phyloP scores from a whole-genome alignment of 257 asterid genomes.

The Primulina tabacum region DNA sequence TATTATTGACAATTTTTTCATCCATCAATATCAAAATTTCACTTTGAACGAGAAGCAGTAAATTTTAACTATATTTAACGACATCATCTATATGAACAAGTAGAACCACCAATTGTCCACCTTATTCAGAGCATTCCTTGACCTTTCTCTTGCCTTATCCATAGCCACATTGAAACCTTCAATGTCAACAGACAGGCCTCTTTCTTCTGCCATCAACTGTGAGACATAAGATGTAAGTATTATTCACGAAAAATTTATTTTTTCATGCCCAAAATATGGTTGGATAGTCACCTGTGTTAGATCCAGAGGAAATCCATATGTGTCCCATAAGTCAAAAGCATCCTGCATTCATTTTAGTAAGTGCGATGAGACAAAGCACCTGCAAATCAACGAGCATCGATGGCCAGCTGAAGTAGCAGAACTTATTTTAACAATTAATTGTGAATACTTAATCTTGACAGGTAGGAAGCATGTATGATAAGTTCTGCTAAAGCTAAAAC shows the following conservation, averaged over 20 bases:
- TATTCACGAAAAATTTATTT: constrained; percentile 15
- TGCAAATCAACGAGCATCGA: constrained; percentile 6
- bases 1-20: constrained; percentile 15
- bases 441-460: neutral
- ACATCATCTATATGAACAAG: constrained; percentile 6
- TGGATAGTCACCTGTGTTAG: constrained; percentile 74
- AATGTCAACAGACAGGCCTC: constrained; percentile 77
- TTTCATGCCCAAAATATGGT: neutral
- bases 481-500: neutral
- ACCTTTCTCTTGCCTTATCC: constrained; percentile 88
- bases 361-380: constrained; percentile 21
- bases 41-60: constrained; percentile 8
- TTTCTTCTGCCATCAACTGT: constrained; percentile 98
- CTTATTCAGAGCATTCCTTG: constrained; percentile 93
- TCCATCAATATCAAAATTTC: constrained; percentile 10
- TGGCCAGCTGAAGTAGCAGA: neutral
- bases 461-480: neutral
- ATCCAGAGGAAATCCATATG: constrained; percentile 95
- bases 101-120: constrained; percentile 36
- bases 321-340: constrained; percentile 95
- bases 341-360: constrained; percentile 57
- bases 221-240: constrained; percentile 24
- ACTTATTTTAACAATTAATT: neutral
- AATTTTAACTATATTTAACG: neutral
- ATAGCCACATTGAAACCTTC: constrained; percentile 69